Conservation (phyloP, 495 filamentous ascomycete species). For the Gamarada debralockiae region DNA sequence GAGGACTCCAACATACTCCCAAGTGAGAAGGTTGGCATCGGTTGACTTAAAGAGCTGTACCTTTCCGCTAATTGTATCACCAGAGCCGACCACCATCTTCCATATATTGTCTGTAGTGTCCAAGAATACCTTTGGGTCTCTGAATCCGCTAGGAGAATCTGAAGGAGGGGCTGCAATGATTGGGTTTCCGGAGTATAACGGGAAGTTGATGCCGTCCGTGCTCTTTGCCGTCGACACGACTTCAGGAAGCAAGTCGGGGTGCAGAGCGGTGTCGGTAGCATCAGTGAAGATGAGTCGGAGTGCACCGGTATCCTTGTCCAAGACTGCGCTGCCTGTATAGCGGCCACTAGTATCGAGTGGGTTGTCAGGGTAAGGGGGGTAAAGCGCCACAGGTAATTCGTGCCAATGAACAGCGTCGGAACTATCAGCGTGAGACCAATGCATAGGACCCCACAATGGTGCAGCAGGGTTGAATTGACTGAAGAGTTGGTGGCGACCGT, state of each 20-base stretch:
- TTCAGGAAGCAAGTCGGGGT: constrained; percentile 4
- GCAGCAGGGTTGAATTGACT: constrained; percentile 47
- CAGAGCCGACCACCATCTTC: constrained; percentile 21
- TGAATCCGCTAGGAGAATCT: constrained; percentile 13
- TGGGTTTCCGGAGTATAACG: constrained; percentile 20
- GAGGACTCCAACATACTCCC: constrained; percentile 19
- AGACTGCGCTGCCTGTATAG: constrained; percentile 18
- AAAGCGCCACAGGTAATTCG: constrained; percentile 33
- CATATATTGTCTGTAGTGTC: constrained; percentile 13
- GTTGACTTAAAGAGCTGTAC: constrained; percentile 14
- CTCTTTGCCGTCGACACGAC: constrained; percentile 7
- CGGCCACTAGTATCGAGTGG: constrained; percentile 26
- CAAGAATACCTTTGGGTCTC: constrained; percentile 23
- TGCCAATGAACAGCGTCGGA: constrained; percentile 40
- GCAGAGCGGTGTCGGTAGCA: constrained; percentile 1
- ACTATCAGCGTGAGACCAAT: constrained; percentile 41
- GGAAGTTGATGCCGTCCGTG: constrained; percentile 15
- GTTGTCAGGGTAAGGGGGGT: constrained; percentile 13
- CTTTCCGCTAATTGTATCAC: constrained; percentile 12
- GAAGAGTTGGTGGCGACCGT: constrained; percentile 36
- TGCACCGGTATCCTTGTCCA: constrained; percentile 7
- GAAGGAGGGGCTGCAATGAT: constrained; percentile 21
- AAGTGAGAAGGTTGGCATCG: constrained; percentile 5
- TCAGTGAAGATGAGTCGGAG: constrained; percentile 16
- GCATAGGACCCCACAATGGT: constrained; percentile 38